Base-by-base conservation (phyloP, 2,329 filamentous ascomycete genomes). In the Calycina herbarum region DNA sequence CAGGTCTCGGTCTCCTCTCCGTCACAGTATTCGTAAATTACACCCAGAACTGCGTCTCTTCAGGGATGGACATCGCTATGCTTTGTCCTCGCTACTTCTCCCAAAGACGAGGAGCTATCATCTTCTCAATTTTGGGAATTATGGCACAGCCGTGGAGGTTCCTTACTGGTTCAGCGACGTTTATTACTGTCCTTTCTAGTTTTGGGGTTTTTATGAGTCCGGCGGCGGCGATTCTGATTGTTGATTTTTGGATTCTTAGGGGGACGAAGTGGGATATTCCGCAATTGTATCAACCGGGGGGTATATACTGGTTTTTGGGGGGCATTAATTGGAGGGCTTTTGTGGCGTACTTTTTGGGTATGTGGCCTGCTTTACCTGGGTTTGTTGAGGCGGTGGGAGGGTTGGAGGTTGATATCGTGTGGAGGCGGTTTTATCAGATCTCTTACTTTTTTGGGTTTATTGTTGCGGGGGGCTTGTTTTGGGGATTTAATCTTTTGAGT, bases 91-190 rank as follows among this genome's bases (percentile, higher is more conserved):
- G 40, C 20, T 65, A 65, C 42, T 57, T 67, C 17, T 61, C 48
- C n/a, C 38, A 62, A 31, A 33, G 57, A 7, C 63, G 63, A 4
- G 66, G 63, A 0, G 79, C 79, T 3, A 82, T 51, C 27, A 35
- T 65, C 27, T 65, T 63, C 11, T 51, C 24, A 6, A 62, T 67
- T 11, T 17, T 63, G 3, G 54, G 51, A 10, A 27, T 67, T 17
- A n/a, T 65, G 1, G 51, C 51, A 10, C 48, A 65, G 17, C 64
- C 64, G 40, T 68, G 64, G 66, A 29, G 62, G 10, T 66, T 66
- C 29, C 54, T 68, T n/a, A 66, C 56, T n/a, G 15, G 38, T 17
- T 54, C 66, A 17, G 35, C 58, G 10, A 68, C 64, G 10, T 68
- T 68, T 61, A 59, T 68, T 29, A 68, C 64, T 15, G 62, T 68